A percentile compares a stretch with the other conserved stretches of the same genome.
Conservation (phyloP, 2,329 filamentous ascomycete genomes). For the Basipetospora chlamydospora region DNA sequence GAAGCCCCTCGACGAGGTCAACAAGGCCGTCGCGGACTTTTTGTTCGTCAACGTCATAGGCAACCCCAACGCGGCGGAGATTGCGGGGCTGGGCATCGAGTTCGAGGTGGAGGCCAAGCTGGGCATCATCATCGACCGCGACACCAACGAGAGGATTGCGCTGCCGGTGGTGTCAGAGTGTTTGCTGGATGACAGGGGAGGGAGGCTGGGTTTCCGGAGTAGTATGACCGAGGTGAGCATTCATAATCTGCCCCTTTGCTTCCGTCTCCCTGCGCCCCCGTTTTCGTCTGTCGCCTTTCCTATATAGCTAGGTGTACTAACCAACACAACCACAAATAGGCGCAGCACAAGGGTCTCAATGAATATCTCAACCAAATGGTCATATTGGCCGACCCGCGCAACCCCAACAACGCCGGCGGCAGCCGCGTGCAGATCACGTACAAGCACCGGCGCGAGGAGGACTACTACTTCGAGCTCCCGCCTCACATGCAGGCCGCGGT, state of each 20-base stretch:
- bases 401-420: constrained; percentile 26
- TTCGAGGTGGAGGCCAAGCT: constrained; percentile 94
- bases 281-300: too few relatives aligned
- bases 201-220: constrained; percentile 60
- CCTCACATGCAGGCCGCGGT: constrained; percentile 41
- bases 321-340: too few relatives aligned
- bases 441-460: constrained; percentile 66
- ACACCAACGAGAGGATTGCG: constrained; percentile 53
- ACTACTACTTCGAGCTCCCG: constrained; percentile 70
- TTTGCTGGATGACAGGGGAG: constrained; percentile 46
- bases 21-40: constrained; percentile 67
- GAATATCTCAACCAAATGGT: constrained; percentile 65
- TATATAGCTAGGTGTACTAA: too few relatives aligned
- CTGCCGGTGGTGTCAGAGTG: constrained; percentile 57
- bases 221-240: constrained; percentile 71
- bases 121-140: constrained; percentile 63
- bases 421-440: constrained; percentile 56
- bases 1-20: constrained; percentile 59
- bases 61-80: constrained; percentile 49
- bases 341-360: constrained; percentile 73
- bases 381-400: constrained; percentile 39
- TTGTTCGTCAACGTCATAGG: constrained; percentile 58
- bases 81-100: constrained; percentile 49
- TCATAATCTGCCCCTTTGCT: not conserved
- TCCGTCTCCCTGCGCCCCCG: not conserved